phyloP scores from a whole-genome alignment of 805 yeast species.

The Wickerhamiella azyma region DNA sequence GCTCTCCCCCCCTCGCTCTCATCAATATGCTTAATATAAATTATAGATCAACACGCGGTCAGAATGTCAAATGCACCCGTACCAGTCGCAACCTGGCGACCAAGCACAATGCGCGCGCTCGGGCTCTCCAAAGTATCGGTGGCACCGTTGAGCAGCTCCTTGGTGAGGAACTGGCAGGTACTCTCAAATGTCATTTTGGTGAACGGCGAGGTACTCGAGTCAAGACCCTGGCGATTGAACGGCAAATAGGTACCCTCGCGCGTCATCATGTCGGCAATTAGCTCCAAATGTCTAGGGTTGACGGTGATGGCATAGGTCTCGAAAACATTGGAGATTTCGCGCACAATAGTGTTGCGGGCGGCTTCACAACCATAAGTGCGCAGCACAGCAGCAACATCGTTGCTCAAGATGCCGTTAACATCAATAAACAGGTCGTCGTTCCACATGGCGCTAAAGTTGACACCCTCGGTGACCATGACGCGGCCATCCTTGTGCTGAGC shows the following conservation, averaged over 20 bases:
- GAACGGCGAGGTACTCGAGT: conserved; percentile 85
- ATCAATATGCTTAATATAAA: background rate
- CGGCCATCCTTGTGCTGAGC: conserved; percentile 56
- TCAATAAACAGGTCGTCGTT: conserved; percentile 87
- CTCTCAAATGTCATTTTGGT: conserved; percentile 99
- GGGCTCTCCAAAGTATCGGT: conserved; percentile 82
- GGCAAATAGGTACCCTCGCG: conserved; percentile 95
- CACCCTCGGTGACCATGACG: conserved; percentile 89
- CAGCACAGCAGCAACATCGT: conserved; percentile 84
- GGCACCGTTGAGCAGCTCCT: conserved; percentile 88
- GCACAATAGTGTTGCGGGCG: conserved; percentile 92
- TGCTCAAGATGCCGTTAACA: conserved; percentile 78
- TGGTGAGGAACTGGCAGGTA: conserved; percentile 91
- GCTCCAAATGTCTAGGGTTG: conserved; percentile 83
- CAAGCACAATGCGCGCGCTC: conserved; percentile 83
- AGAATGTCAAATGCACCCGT: conserved; percentile 86
- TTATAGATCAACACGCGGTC: conserved; percentile 8
- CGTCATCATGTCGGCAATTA: conserved; percentile 98
- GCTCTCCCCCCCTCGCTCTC: too few species aligned
- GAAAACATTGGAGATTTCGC: conserved; percentile 91
- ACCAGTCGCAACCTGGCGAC: conserved; percentile 82
- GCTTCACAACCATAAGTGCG: conserved; percentile 96
- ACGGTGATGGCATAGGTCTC: conserved; percentile 92
- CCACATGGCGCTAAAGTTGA: conserved; percentile 96
- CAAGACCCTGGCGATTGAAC: conserved; percentile 97